Base-by-base conservation (phyloP, 768 basidiomycete species). In the Coprinopsis marcescibilis region DNA sequence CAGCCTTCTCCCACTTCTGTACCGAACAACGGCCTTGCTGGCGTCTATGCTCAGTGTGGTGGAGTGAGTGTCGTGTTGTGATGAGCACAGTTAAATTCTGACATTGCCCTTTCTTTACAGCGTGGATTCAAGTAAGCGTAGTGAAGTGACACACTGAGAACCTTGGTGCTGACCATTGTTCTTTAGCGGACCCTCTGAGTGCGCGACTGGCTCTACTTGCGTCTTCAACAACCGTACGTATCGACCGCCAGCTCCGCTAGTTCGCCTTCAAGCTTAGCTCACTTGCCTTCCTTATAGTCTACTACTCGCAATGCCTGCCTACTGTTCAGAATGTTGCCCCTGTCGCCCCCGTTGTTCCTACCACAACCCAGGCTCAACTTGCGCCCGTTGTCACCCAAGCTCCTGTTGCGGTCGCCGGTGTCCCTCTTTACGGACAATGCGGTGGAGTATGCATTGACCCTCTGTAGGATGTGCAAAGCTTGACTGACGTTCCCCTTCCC, bases 31-130 rank as follows among this genome's bases (percentile, higher is more conserved):
- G 57, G 51, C 8, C 44, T 43, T 12, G 51, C 52, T 26, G 21
- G 47, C 2, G 42, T 60, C 11, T 60, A 60, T 26, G 55, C 52
- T 2, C 57, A 61, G 42, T 61, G 57, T 34, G 60, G 56, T 30
- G 60, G 60, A 13, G 38, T 49, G 26, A 39, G 49, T 34, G 11
- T 15, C 5, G 17, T 37, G 10, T 11, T 17, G 7, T 17, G 10
- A 37, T 17, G 11, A 37, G n/a, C 21, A 12, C 8, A 13, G 26
- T 45, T 29, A 37, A 17, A 43, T 15, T 23, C 12, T 32, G 20
- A 43, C 17, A 19, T 43, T 30, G 41, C 4, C 13, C 21, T 44
- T 30, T 21, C 33, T 17, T 11, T 47, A n/a, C 14, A 20, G 39
- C 36, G 20, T 17, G 3, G 14, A 17, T 39, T 12, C 24, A 15